Percentiles rank a stretch among this genome's conserved stretches.
Evolutionary conservation across 257 asterid species (phyloP).

Genomic region (Nicotiana paniculata): DNA sequence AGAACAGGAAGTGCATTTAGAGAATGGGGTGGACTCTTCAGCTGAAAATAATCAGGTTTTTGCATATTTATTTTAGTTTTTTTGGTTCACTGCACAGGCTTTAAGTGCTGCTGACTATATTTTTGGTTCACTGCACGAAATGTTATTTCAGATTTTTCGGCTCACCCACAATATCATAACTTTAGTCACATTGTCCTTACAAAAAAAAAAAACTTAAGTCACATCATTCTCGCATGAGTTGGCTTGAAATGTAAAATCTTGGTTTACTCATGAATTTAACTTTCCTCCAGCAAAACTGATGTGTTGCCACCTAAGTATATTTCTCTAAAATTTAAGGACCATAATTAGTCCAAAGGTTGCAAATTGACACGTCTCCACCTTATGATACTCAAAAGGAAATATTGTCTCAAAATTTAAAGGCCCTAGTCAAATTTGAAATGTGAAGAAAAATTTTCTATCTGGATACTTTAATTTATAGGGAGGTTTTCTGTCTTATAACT

Average conservation of each 20-base stretch:
- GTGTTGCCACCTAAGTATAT: not conserved
- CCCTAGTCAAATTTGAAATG: not conserved
- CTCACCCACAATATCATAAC: not conserved
- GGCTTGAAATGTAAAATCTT: not conserved
- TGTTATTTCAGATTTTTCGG: not conserved
- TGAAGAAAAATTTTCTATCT: not conserved
- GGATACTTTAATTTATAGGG: not conserved
- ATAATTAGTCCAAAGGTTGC: not conserved
- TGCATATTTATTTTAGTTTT: not conserved
- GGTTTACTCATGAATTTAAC: not conserved
- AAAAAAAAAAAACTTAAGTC: no score
- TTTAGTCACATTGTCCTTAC: not conserved
- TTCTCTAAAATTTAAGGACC: not conserved
- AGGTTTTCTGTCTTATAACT: slow-evolving; percentile 1
- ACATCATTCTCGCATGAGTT: not conserved
- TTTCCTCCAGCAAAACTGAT: not conserved
- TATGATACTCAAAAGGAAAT: not conserved
- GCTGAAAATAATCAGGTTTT: slow-evolving; percentile 17
- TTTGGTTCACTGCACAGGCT: not conserved
- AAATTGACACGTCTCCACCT: not conserved
- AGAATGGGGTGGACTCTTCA: slow-evolving; percentile 34
- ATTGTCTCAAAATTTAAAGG: not conserved
- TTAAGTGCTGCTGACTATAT: not conserved
- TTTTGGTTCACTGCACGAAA: not conserved
- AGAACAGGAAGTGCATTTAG: slow-evolving; percentile 33